Evolutionary conservation across 1,284 basidiomycete species (phyloP), one percentile per base, ranked within the genome.

Genomic region (Agroathelia rolfsii): DNA sequence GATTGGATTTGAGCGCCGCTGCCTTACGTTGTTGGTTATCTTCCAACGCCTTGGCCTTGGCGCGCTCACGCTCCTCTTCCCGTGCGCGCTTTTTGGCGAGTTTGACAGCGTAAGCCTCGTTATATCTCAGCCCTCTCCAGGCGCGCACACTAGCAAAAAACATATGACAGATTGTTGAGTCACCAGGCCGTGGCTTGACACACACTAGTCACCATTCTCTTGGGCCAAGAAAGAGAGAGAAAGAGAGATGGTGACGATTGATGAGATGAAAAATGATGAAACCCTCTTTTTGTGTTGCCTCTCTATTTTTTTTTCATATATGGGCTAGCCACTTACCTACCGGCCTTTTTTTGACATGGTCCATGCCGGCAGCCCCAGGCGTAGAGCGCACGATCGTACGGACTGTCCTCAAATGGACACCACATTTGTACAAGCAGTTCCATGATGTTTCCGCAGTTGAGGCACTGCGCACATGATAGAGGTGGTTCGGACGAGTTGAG

Each of bases 381-480:
- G 48, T 87, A 87, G 32, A 88, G 55, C 2, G 75, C 78, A 32
- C 86, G 67, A 48, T 89, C 85, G 65, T 79, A 76, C 6, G 77
- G 70, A 43, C 83, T 89, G 23, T 76, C 63, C 49, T 87, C 80
- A 43, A 88, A 74, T 0, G 86, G 86, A 52, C 82, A 88, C 81
- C 84, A 88, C 45, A 89, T 67, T 44, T 89, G 84, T 9, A 83
- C 63, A 20, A 89, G 66, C 15, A 89, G 64, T 41, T 84, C 74
- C 79, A 82, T 87, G 0, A 77, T 70, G 12, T 62, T 56, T 5
- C 63, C 61, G 57, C 85, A 89, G 35, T 66, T 57, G 48, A 70
- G 74, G 69, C 85, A 89, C 38, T 65, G 58, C 4, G 76, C 66
- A 30, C 65, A 72, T 48, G 66, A 58, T 41, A 75, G 55, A 18